These are phyloP conservation scores for Sclerotinia spermophila DNA, from an alignment of 2,329 filamentous ascomycete species.

Conservation along the genomic window DNA sequence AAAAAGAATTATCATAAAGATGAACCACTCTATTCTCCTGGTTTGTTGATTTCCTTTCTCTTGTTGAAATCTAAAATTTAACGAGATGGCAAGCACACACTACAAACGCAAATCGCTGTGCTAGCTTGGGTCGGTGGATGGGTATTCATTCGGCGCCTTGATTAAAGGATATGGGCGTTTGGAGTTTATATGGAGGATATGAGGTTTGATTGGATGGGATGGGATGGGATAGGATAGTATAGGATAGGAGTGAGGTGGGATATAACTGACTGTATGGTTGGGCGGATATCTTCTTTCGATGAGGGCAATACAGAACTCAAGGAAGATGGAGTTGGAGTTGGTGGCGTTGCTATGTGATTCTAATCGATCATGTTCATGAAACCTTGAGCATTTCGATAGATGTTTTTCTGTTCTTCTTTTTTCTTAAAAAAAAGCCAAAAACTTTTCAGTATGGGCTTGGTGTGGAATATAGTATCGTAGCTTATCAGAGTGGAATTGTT, in stretches of 20 bases:
- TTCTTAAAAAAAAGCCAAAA: not conserved
- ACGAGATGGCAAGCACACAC: not conserved
- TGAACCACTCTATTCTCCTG: not conserved
- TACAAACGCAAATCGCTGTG: not conserved
- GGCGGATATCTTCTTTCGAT: conserved; percentile 2
- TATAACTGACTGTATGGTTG: conserved; percentile 2
- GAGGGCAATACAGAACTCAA: conserved; percentile 1
- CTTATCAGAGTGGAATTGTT: not conserved
- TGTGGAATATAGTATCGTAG: not conserved
- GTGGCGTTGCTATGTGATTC: conserved; percentile 8
- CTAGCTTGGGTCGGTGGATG: not conserved
- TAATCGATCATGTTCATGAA: not conserved
- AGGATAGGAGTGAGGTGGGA: not conserved
- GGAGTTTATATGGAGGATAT: conserved; percentile 4
- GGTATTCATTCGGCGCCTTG: not conserved
- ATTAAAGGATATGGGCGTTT: conserved; percentile 11
- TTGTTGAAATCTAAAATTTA: not conserved
- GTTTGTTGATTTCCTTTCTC: not conserved
- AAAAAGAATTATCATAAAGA: conserved; percentile 29
- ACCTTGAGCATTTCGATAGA: not conserved
- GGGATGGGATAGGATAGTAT: not conserved
- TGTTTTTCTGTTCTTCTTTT: not conserved
- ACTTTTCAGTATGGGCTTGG: not conserved
- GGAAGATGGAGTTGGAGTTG: conserved; percentile 40
- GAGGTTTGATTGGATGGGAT: not conserved